phyloP scores from a whole-genome alignment of 2,329 filamentous ascomycete species.

The Fusarium ambrosium region DNA sequence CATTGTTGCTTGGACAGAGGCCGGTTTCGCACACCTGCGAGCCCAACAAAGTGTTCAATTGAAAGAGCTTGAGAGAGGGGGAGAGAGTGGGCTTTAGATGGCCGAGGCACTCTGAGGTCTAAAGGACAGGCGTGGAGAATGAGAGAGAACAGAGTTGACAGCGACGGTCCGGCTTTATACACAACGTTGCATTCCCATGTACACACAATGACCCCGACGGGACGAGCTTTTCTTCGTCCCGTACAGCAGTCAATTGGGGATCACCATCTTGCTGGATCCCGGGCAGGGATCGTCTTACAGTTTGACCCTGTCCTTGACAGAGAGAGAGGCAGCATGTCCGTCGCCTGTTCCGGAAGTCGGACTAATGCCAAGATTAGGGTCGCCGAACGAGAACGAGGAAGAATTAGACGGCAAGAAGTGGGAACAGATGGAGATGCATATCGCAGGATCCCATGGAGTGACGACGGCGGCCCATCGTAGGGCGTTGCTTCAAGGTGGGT shows the following conservation, averaged over 20 bases:
- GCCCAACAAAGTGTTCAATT: neutral
- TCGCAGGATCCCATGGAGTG: constrained; percentile 3
- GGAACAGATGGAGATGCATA: neutral
- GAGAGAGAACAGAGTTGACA: neutral
- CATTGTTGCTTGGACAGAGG: constrained; percentile 6
- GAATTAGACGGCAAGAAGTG: neutral
- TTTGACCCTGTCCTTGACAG: neutral
- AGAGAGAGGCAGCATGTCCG: neutral
- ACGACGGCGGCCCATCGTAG: neutral
- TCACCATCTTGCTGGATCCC: constrained; percentile 5
- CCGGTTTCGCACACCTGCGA: neutral
- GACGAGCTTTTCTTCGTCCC: neutral
- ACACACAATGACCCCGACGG: neutral
- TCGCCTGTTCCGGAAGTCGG: constrained; percentile 28
- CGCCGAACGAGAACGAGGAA: neutral
- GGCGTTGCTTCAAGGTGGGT: constrained; percentile 3
- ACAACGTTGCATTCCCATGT: constrained; percentile 18
- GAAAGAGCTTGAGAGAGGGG: neutral
- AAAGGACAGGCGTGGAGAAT: constrained; percentile 8
- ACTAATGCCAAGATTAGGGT: constrained; percentile 27
- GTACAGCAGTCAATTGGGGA: constrained; percentile 9
- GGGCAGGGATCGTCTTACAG: constrained; percentile 1
- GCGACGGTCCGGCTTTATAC: constrained; percentile 27
- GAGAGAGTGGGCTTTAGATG: constrained; percentile 2
- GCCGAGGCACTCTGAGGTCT: constrained; percentile 5